phyloP scores from a whole-genome alignment of 148 eudicot species.

The Chenopodium quinoa region DNA sequence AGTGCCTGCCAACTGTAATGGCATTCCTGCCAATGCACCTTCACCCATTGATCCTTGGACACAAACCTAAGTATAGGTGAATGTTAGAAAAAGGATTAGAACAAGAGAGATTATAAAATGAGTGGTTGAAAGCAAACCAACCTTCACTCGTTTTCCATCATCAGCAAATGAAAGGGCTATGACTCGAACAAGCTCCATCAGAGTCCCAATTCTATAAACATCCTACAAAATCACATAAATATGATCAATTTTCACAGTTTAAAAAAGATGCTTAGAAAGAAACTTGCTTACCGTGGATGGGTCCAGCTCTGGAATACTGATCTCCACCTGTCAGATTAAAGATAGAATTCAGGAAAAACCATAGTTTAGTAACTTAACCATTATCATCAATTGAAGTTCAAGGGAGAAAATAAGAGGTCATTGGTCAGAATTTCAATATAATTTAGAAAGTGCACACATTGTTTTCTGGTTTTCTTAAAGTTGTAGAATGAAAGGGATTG shows the following conservation, averaged over 20 bases:
- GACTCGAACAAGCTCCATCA: slow-evolving; percentile 87
- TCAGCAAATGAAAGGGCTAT: slow-evolving; percentile 90
- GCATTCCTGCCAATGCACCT: slow-evolving; percentile 94
- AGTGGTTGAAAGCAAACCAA: slow-evolving; percentile 24
- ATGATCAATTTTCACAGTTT: slow-evolving; percentile 22
- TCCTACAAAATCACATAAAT: slow-evolving; percentile 56
- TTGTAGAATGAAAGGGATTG: neutral
- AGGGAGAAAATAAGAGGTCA: neutral
- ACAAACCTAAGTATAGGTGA: slow-evolving; percentile 55
- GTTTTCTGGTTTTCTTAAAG: neutral
- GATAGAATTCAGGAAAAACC: slow-evolving; percentile 4
- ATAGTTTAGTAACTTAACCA: neutral
- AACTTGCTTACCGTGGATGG: slow-evolving; percentile 69
- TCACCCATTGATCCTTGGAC: slow-evolving; percentile 99
- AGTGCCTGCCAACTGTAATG: slow-evolving; percentile 90
- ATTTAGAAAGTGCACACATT: neutral
- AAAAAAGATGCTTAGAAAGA: neutral
- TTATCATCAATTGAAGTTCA: neutral
- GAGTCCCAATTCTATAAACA: slow-evolving; percentile 97
- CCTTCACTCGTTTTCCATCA: slow-evolving; percentile 95
- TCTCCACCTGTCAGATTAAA: slow-evolving; percentile 67
- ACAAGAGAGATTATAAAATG: neutral
- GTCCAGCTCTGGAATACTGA: slow-evolving; percentile 90
- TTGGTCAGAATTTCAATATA: neutral
- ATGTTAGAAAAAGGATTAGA: neutral